phyloP scores from a whole-genome alignment of 1,284 basidiomycete species.

The Lentinula novae-zelandiae region DNA sequence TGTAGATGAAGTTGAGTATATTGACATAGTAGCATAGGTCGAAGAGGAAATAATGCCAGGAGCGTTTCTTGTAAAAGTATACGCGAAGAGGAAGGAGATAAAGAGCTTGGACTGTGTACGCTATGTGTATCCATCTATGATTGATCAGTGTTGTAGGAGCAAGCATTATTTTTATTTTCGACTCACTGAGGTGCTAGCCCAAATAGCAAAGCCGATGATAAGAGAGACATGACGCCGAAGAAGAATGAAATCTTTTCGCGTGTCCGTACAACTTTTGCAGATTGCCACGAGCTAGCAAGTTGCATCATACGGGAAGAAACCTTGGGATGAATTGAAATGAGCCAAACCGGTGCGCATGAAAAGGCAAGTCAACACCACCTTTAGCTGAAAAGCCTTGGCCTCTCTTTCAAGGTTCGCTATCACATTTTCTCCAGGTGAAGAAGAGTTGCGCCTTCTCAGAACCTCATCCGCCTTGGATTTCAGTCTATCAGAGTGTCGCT shows the following conservation, averaged over 20 bases:
- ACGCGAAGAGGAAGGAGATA: conserved; percentile 80
- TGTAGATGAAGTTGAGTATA: conserved; percentile 83
- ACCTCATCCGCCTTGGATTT: conserved; percentile 73
- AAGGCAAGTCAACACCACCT: conserved; percentile 31
- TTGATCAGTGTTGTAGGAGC: conserved; percentile 3
- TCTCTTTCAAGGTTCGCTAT: conserved; percentile 82
- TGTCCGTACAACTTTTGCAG: conserved; percentile 88
- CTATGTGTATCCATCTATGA: conserved; percentile 70
- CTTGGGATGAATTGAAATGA: conserved; percentile 32
- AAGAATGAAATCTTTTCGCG: conserved; percentile 90
- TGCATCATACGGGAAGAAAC: conserved; percentile 72
- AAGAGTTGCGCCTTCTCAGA: conserved; percentile 64
- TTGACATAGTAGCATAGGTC: conserved; percentile 90
- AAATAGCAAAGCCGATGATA: conserved; percentile 80
- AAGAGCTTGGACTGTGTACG: conserved; percentile 71
- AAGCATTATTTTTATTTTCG: conserved; percentile 29
- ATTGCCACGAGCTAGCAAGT: conserved; percentile 79
- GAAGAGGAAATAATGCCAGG: conserved; percentile 51
- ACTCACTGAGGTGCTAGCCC: conserved; percentile 80
- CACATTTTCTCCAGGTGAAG: conserved; percentile 50
- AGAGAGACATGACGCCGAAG: conserved; percentile 83
- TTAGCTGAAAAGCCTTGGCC: conserved; percentile 72
- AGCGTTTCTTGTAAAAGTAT: conserved; percentile 83
- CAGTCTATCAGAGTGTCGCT: conserved; percentile 81
- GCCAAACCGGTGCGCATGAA: background rate